Percentiles rank a stretch among this genome's conserved stretches.
Conservation (phyloP, 306 rosid species). For the Calophaca sinica region DNA sequence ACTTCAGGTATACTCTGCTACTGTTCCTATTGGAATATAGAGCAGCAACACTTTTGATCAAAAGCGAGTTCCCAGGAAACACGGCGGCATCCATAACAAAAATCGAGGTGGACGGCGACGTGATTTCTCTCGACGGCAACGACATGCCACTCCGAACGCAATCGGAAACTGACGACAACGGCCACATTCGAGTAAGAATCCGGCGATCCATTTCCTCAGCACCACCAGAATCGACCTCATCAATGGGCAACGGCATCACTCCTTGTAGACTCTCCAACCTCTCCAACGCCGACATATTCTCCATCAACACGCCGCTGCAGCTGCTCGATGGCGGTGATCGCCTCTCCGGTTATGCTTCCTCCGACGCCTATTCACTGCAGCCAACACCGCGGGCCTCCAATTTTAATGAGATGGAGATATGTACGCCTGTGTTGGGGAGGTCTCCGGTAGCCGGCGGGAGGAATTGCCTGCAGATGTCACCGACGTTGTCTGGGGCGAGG, state of each 20-base stretch:
- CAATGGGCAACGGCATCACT: slow-evolving; percentile 47
- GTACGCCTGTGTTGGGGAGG: slow-evolving; percentile 39
- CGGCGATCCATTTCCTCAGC: slow-evolving; percentile 60
- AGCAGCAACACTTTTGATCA: slow-evolving; percentile 58
- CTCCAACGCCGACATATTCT: slow-evolving; percentile 83
- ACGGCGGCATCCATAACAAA: slow-evolving; percentile 75
- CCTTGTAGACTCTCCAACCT: slow-evolving; percentile 76
- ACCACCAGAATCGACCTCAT: slow-evolving; percentile 47
- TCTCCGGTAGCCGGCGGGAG: slow-evolving; percentile 44
- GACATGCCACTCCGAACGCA: slow-evolving; percentile 66
- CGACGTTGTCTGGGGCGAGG: slow-evolving; percentile 8
- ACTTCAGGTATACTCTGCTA: slow-evolving; percentile 64
- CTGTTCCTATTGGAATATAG: slow-evolving; percentile 81
- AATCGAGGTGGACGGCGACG: slow-evolving; percentile 75
- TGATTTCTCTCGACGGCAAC: slow-evolving; percentile 77
- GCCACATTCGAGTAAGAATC: slow-evolving; percentile 48
- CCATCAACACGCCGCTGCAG: slow-evolving; percentile 51
- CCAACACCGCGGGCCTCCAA: slow-evolving; percentile 78
- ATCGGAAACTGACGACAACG: slow-evolving; percentile 75
- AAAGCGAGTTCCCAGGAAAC: slow-evolving; percentile 67
- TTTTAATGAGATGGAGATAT: slow-evolving; percentile 48
- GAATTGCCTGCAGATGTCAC: not conserved
- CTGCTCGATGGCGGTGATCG: slow-evolving; percentile 19
- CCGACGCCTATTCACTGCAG: slow-evolving; percentile 54
- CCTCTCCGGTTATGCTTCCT: slow-evolving; percentile 42